Evolutionary conservation across 169 alveolate species (phyloP).

Genomic region (Amoebophrya sp.): DNA sequence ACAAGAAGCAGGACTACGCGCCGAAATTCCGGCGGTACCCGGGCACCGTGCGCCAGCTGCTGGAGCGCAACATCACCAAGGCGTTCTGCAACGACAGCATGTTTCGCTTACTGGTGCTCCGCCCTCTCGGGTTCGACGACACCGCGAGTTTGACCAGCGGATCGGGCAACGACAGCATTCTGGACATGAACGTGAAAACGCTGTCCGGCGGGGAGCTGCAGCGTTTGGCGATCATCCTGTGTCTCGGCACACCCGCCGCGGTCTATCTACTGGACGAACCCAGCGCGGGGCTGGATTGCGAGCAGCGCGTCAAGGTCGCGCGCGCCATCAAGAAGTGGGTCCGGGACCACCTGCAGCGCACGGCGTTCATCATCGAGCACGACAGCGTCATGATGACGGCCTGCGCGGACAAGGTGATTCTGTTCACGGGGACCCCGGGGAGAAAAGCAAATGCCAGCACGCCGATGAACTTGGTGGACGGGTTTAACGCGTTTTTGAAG

Average conservation of each 20-base stretch:
- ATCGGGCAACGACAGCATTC: too few species aligned
- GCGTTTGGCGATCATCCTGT: constrained; percentile 95
- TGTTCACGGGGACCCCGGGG: constrained; percentile 95
- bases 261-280: constrained; percentile 98
- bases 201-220: constrained; percentile 98
- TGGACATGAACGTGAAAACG: not conserved
- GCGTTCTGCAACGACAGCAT: not conserved
- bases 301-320: constrained; percentile 94
- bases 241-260: constrained; percentile 95
- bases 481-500: constrained; percentile 51
- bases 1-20: not conserved
- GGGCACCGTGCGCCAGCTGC: not conserved
- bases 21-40: not conserved
- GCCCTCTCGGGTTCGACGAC: not conserved
- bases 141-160: too few species aligned
- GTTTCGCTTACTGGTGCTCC: not conserved
- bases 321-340: constrained; percentile 83
- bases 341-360: constrained; percentile 76
- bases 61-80: not conserved
- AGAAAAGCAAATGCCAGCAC: not conserved
- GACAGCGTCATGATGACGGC: constrained; percentile 99
- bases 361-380: constrained; percentile 98
- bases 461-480: not conserved
- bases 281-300: constrained; percentile 97
- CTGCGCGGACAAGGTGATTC: constrained; percentile 96